Evolutionary conservation across 306 rosid species (phyloP), one percentile per base, ranked within the genome.

Genomic region (Dalbergia oliveri): DNA sequence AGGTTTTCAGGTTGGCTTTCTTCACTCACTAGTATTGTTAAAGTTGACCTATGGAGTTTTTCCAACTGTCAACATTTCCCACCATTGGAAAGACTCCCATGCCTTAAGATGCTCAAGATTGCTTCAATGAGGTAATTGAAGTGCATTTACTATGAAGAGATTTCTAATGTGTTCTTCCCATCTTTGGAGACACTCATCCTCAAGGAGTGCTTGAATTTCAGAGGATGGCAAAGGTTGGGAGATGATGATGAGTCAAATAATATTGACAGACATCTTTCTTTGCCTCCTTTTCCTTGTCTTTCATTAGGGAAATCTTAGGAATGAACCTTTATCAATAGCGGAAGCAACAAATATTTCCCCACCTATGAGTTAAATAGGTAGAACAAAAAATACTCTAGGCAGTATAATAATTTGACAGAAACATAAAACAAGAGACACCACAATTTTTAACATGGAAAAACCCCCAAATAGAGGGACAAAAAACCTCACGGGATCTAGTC

Each of bases 91-190:
- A 26, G 18, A 34, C 58, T 83, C 0, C 76, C 76, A 0, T 45
- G 6, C 11, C 80, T 78, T 14, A 58, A 73, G 51, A 0, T 0
- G 15, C 50, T 78, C 21, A 0, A 0, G 0, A 8, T 83, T 9
- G 0, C 0, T 0, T 0, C 0, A 0, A 41, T 72, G 31, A 0
- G 3, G 11, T 10, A 4, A 26, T n/a, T 83, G 9, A 21, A 78
- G 66, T 16, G 67, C 44, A 51, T 83, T 23, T 12, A 57, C 23
- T 41, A 60, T 61, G 51, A 43, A 43, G 8, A n/a, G 31, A 41
- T 37, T 39, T 35, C 31, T 39, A 11, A 39, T 39, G 71, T 53
- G n/a, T 66, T 78, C 19, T 78, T 78, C 61, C 80, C 77, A 15
- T 78, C 86, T 33, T 37, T 72, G 41, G 31, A 58, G 78, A 1